These are phyloP conservation scores for Xenoacremonium recifei DNA, from an alignment of 2,329 filamentous ascomycete species.

Conservation along the genomic window DNA sequence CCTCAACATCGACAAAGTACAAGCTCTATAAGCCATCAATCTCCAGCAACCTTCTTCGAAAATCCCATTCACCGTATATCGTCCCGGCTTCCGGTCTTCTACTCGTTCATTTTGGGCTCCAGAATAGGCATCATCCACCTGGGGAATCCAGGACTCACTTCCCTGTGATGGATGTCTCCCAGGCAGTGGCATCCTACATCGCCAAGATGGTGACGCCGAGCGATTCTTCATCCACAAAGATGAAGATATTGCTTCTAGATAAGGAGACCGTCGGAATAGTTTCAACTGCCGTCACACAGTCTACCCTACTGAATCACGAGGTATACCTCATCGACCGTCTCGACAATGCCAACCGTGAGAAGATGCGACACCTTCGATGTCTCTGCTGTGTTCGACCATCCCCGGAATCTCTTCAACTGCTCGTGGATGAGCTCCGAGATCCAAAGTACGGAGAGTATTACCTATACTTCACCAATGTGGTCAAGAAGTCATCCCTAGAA, in stretches of 20 bases:
- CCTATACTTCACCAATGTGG: slow-evolving; percentile 95
- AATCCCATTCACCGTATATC: too few species aligned
- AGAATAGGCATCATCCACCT: too few species aligned
- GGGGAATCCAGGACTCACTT: too few species aligned
- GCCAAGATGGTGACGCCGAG: slow-evolving; percentile 80
- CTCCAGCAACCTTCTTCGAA: too few species aligned
- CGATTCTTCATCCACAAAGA: slow-evolving; percentile 79
- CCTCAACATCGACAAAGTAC: too few species aligned
- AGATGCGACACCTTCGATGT: slow-evolving; percentile 96
- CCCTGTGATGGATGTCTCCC: slow-evolving; percentile 82
- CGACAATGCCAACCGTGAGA: slow-evolving; percentile 86
- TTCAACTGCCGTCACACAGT: slow-evolving; percentile 94
- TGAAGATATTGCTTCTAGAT: slow-evolving; percentile 96
- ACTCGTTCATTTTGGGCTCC: too few species aligned
- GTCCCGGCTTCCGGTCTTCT: too few species aligned
- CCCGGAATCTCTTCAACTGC: slow-evolving; percentile 84
- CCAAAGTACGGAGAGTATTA: slow-evolving; percentile 98
- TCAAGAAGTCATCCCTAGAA: slow-evolving; percentile 94
- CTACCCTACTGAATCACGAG: slow-evolving; percentile 89
- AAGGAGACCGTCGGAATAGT: slow-evolving; percentile 91
- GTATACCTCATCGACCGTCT: slow-evolving; percentile 96
- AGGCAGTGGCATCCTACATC: slow-evolving; percentile 92
- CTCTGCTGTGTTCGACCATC: slow-evolving; percentile 92
- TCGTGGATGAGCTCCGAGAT: slow-evolving; percentile 93
- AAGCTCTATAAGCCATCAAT: too few species aligned